Conservation (phyloP, 768 basidiomycete genomes). For the Leccinellum rugosiceps region DNA sequence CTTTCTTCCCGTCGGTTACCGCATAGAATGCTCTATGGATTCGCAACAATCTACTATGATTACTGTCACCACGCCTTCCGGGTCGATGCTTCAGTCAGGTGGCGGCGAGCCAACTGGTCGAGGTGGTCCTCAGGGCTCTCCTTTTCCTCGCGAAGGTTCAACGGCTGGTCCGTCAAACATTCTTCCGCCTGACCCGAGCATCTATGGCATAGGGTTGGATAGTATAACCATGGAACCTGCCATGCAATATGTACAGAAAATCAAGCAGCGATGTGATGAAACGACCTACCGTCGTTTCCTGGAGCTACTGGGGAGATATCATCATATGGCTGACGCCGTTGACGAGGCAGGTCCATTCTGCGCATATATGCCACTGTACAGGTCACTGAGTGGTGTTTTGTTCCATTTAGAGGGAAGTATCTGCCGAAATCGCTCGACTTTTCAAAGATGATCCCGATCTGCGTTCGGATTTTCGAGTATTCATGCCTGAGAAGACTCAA, state of each 20-base stretch:
- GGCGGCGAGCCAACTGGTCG: slow-evolving; percentile 39
- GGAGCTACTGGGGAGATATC: slow-evolving; percentile 67
- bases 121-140: slow-evolving; percentile 39
- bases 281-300: slow-evolving; percentile 82
- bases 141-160: slow-evolving; percentile 22
- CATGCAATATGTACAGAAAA: slow-evolving; percentile 94
- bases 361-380: background rate
- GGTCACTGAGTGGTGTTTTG: background rate
- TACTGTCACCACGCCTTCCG: slow-evolving; percentile 75
- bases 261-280: slow-evolving; percentile 90
- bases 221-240: slow-evolving; percentile 67
- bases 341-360: slow-evolving; percentile 47
- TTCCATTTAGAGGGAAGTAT: slow-evolving; percentile 52
- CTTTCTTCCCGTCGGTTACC: slow-evolving; percentile 91
- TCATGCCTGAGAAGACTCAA: slow-evolving; percentile 64
- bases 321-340: slow-evolving; percentile 55
- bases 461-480: slow-evolving; percentile 68
- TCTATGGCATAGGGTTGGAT: slow-evolving; percentile 35
- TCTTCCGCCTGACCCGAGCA: slow-evolving; percentile 19
- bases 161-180: slow-evolving; percentile 3
- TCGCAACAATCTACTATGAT: slow-evolving; percentile 62
- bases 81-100: slow-evolving; percentile 58
- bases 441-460: slow-evolving; percentile 78
- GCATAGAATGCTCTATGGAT: slow-evolving; percentile 78
- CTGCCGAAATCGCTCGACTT: slow-evolving; percentile 60